Percentiles rank a stretch among this genome's conserved stretches.
These are phyloP conservation scores for Verticillium albo-atrum DNA, from an alignment of 2,329 filamentous ascomycete species.

Conservation along the genomic window DNA sequence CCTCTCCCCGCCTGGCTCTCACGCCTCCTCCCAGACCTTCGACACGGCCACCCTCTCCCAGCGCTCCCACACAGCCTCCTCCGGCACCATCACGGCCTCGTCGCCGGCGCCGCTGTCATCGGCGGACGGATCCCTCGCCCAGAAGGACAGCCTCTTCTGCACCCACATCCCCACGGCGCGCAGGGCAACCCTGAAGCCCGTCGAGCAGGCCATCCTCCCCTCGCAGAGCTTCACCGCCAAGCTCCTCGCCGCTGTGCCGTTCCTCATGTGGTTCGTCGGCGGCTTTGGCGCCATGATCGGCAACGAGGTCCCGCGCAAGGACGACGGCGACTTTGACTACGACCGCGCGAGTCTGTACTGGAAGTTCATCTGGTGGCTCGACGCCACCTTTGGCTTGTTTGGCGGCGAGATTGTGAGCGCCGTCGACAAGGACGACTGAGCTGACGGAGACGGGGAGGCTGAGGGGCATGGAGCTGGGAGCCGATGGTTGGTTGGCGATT, in stretches of 20 bases:
- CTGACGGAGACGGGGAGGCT: not conserved
- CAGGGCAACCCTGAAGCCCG: constrained; percentile 59
- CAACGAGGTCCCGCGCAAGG: constrained; percentile 67
- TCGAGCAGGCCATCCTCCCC: constrained; percentile 66
- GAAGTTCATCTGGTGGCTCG: constrained; percentile 62
- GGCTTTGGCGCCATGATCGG: constrained; percentile 71
- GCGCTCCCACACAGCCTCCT: constrained; percentile 25
- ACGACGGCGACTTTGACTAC: constrained; percentile 75
- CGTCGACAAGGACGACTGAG: constrained; percentile 54
- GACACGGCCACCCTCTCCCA: constrained; percentile 49
- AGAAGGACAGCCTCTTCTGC: constrained; percentile 38
- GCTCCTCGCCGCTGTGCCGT: constrained; percentile 60
- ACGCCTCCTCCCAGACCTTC: constrained; percentile 50
- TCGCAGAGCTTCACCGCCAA: constrained; percentile 62
- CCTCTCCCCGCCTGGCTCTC: constrained; percentile 39
- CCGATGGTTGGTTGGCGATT: too few species aligned
- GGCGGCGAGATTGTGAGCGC: constrained; percentile 52
- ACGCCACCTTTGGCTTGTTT: constrained; percentile 54
- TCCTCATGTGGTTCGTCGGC: constrained; percentile 67
- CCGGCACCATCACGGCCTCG: not conserved
- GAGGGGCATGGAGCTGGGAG: too few species aligned
- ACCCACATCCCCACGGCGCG: constrained; percentile 63
- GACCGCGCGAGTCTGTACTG: constrained; percentile 62
- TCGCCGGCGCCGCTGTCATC: constrained; percentile 32
- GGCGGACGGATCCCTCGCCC: constrained; percentile 27